Base-by-base conservation (phyloP, 805 yeast species). In the Candida pseudofarinosa region DNA sequence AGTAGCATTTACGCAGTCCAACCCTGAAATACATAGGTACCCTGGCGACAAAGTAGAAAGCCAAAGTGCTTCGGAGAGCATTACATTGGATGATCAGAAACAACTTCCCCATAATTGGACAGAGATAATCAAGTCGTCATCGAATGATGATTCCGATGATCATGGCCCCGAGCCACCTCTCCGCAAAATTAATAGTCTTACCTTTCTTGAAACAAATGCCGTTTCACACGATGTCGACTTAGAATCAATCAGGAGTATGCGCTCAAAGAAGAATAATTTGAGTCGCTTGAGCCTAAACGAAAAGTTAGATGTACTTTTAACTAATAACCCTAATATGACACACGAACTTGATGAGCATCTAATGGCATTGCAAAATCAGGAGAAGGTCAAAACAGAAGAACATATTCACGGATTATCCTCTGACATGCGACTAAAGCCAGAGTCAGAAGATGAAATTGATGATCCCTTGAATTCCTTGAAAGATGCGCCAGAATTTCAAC, bases 281-380 rank as follows among this genome's bases (percentile, higher is more conserved):
- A 44, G 63, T 54, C 55, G 62, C 60, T 38, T 69, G 34, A 55
- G 71, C 2, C 55, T 76, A 33, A 71, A 71, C 46, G 73, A 76
- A 46, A 74, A 71, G 51, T 58, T 76, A 42, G 74, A 71, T 42
- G 60, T 74, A 2, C 71, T 67, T 35, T 56, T 76, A 13, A 59
- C 59, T 23, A 48, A 45, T 30, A 53, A 37, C 45, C 54, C 46
- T 12, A 16, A 41, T 14, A 32, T 32, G 26, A 18, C 39, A 30
- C 18, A 43, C 16, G 44, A 42, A 8, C 51, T 70, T 45, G 73
- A 67, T 47, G 51, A 53, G 19, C 75, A 70, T 48, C 58, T 70
- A 47, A 55, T 55, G 30, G 53, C 55, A 37, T 56, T 70, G 37
- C 46, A 56, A 12, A 47, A 50, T 19, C 63, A 65, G 1, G 44